Percentiles rank a stretch among this genome's conserved stretches.
Evolutionary conservation across 2,329 filamentous ascomycete genomes (phyloP).

Genomic region (Exserohilum rostratum): DNA sequence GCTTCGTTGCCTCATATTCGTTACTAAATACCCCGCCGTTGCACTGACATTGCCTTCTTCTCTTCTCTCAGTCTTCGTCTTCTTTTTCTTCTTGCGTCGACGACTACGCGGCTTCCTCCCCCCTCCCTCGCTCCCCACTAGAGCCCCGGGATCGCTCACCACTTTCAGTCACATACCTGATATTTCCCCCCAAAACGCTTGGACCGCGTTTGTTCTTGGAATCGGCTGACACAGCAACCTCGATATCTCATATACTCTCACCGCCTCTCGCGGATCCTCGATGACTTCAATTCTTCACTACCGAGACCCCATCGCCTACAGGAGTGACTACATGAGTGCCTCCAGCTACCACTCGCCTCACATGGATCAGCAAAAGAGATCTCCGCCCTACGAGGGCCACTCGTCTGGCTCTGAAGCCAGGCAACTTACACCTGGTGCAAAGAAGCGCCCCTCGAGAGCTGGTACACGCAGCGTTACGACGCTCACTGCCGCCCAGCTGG

Average conservation of each 20-base stretch:
- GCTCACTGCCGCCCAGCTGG: constrained; percentile 63
- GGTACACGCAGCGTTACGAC: constrained; percentile 64
- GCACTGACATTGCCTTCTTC: constrained; percentile 3
- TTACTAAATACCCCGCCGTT: constrained; percentile 7
- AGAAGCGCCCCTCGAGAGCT: constrained; percentile 59
- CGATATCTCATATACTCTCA: constrained; percentile 38
- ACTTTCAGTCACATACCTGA: constrained; percentile 28
- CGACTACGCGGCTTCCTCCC: constrained; percentile 23
- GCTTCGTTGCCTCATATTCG: constrained; percentile 19
- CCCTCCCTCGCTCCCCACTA: neutral
- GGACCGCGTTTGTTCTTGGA: constrained; percentile 29
- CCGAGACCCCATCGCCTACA: constrained; percentile 47
- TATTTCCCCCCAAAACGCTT: constrained; percentile 32
- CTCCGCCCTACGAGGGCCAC: constrained; percentile 47
- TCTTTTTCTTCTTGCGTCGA: constrained; percentile 27
- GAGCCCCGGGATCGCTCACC: constrained; percentile 30
- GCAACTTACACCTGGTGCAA: constrained; percentile 46
- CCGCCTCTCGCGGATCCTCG: constrained; percentile 46
- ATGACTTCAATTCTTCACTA: constrained; percentile 52
- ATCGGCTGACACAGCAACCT: constrained; percentile 43
- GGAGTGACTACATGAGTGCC: constrained; percentile 49
- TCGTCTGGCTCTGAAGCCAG: constrained; percentile 49
- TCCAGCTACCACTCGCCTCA: constrained; percentile 41
- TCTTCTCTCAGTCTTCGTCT: constrained; percentile 22
- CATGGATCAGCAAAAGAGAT: constrained; percentile 46